Evolutionary conservation across 2,329 filamentous ascomycete species (phyloP).

Genomic region (Alternaria hordeiaustralica): DNA sequence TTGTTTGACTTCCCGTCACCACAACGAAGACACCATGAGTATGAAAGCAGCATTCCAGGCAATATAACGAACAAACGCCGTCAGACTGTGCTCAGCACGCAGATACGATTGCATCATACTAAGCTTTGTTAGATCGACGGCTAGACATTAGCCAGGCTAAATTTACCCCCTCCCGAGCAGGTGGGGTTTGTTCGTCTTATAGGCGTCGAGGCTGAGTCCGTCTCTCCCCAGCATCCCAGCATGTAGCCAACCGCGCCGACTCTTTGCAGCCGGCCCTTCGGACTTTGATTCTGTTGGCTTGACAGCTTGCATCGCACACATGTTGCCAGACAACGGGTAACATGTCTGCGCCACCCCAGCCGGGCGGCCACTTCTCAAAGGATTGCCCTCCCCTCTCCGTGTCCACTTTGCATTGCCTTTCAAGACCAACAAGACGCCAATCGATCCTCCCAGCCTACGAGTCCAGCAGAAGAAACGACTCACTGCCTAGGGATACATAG

Average conservation of each 20-base stretch:
- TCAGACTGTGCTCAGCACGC: not conserved
- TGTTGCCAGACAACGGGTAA: conserved; percentile 19
- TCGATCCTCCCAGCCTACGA: not conserved
- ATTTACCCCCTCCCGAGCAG: conserved; percentile 21
- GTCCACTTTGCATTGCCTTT: not conserved
- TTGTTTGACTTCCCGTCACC: not conserved
- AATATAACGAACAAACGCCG: not conserved
- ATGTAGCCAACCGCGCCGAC: conserved; percentile 26
- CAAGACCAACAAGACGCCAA: not conserved
- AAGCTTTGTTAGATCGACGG: conserved; percentile 14
- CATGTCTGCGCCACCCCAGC: conserved; percentile 31
- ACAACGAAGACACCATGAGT: not conserved
- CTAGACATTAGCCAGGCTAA: conserved; percentile 13
- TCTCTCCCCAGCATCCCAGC: conserved; percentile 16
- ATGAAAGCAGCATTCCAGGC: not conserved
- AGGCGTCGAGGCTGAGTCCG: conserved; percentile 30
- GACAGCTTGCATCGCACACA: conserved; percentile 24
- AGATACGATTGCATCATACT: not conserved
- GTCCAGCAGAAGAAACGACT: not conserved
- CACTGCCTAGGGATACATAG: not conserved
- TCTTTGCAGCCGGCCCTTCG: conserved; percentile 23
- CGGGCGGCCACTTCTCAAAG: not conserved
- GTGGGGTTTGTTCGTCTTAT: conserved; percentile 22
- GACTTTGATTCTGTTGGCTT: conserved; percentile 27
- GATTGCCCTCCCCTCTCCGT: conserved; percentile 6